Percentiles rank a stretch among this genome's conserved stretches.
phyloP scores from a whole-genome alignment of 495 filamentous ascomycete species.

The Penicillium riverlandense region DNA sequence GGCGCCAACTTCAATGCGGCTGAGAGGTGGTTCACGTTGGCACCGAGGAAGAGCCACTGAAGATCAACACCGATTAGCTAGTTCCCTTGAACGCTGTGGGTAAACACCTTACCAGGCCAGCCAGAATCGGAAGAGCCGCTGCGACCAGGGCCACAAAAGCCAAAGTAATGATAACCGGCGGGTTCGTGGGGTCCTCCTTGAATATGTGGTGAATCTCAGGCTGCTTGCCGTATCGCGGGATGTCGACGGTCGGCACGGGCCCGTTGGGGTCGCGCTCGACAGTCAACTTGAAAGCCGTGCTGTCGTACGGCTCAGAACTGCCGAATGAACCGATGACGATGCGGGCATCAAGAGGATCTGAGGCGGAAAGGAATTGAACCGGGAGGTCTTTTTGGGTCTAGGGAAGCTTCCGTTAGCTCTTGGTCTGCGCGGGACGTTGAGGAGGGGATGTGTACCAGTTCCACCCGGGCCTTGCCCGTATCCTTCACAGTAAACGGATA shows the following conservation, averaged over 20 bases:
- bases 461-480: slow-evolving; percentile 73
- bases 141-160: slow-evolving; percentile 67
- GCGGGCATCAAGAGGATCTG: slow-evolving; percentile 62
- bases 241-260: slow-evolving; percentile 47
- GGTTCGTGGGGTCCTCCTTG: slow-evolving; percentile 67
- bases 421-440: too few species aligned
- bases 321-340: slow-evolving; percentile 87
- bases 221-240: slow-evolving; percentile 72
- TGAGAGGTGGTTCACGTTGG: slow-evolving; percentile 72
- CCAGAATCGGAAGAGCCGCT: slow-evolving; percentile 62
- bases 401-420: not conserved
- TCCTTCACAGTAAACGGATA: slow-evolving; percentile 82
- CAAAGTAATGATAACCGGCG: slow-evolving; percentile 74
- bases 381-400: slow-evolving; percentile 90
- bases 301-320: slow-evolving; percentile 55
- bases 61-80: slow-evolving; percentile 5
- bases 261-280: slow-evolving; percentile 54
- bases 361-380: slow-evolving; percentile 63
- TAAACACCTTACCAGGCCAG: slow-evolving; percentile 54
- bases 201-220: slow-evolving; percentile 91
- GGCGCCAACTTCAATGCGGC: slow-evolving; percentile 68
- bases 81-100: not conserved
- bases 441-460: slow-evolving; percentile 58
- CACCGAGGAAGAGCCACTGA: slow-evolving; percentile 76
- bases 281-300: slow-evolving; percentile 59